Evolutionary conservation across 1,284 basidiomycete genomes (phyloP).

Genomic region (Sanguinoderma infundibulare): DNA sequence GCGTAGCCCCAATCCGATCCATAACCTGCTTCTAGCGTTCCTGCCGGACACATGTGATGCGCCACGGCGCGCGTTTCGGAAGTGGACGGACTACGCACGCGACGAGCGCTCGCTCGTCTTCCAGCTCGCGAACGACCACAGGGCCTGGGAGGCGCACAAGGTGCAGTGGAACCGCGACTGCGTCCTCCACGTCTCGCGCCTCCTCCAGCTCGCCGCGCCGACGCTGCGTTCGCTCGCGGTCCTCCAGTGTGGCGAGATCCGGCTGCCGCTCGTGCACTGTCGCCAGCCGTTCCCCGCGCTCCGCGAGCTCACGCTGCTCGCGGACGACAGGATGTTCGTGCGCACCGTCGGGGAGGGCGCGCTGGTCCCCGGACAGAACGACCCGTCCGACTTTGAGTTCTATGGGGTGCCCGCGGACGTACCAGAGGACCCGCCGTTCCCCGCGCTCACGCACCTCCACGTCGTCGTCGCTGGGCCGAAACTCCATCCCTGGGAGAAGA

Average conservation of each 20-base stretch:
- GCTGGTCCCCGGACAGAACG: slow-evolving; percentile 16
- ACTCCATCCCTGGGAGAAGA: slow-evolving; percentile 24
- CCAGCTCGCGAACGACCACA: slow-evolving; percentile 21
- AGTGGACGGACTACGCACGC: slow-evolving; percentile 23
- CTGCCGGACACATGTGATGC: slow-evolving; percentile 21
- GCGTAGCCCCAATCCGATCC: slow-evolving; percentile 6
- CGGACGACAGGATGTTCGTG: slow-evolving; percentile 22
- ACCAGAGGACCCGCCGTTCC: slow-evolving; percentile 12
- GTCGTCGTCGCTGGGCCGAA: slow-evolving; percentile 18
- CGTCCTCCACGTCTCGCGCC: slow-evolving; percentile 21
- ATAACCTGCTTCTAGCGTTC: slow-evolving; percentile 21
- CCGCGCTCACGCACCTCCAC: slow-evolving; percentile 20
- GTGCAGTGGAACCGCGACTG: slow-evolving; percentile 20
- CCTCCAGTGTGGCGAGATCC: slow-evolving; percentile 21
- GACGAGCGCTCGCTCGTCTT: slow-evolving; percentile 16
- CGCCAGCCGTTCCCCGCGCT: slow-evolving; percentile 14
- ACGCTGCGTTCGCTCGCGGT: slow-evolving; percentile 21
- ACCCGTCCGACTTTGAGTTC: slow-evolving; percentile 22
- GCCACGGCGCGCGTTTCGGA: slow-evolving; percentile 19
- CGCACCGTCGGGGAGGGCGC: slow-evolving; percentile 11
- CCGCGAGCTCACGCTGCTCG: slow-evolving; percentile 25
- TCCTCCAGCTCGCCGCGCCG: slow-evolving; percentile 19
- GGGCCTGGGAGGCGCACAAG: slow-evolving; percentile 18
- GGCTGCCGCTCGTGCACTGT: slow-evolving; percentile 20
- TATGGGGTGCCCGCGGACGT: slow-evolving; percentile 6